A percentile compares a stretch with the other conserved stretches of the same genome.
Evolutionary conservation across 1,284 basidiomycete genomes (phyloP).

Genomic region (Phylloporus sp.): DNA sequence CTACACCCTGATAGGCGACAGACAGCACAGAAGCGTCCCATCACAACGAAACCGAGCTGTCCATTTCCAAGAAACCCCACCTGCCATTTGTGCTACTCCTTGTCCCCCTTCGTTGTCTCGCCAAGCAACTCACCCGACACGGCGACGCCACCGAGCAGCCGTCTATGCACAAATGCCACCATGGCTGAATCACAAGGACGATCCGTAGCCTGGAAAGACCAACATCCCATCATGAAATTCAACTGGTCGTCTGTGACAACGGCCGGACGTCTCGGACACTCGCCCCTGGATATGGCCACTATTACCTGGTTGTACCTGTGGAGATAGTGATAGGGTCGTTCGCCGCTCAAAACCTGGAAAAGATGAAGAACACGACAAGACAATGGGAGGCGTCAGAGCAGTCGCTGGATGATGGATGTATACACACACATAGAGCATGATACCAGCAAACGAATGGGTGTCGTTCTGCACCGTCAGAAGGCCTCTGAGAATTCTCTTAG

Average conservation of each 20-base stretch:
- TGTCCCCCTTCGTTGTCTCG: not conserved
- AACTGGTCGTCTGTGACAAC: constrained; percentile 27
- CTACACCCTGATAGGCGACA: too few species aligned
- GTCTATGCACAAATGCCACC: constrained; percentile 20
- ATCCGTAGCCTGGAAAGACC: constrained; percentile 14
- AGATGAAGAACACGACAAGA: not conserved
- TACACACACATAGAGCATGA: constrained; percentile 27
- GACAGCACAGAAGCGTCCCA: too few species aligned
- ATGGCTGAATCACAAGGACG: constrained; percentile 21
- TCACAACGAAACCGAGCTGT: too few species aligned
- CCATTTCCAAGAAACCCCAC: too few species aligned
- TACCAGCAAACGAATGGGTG: constrained; percentile 30
- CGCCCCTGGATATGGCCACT: constrained; percentile 17
- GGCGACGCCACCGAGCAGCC: constrained; percentile 14
- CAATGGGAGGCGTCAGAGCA: not conserved
- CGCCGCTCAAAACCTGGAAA: constrained; percentile 28
- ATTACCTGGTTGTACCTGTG: constrained; percentile 24
- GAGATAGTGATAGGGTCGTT: constrained; percentile 28
- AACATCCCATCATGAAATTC: constrained; percentile 26
- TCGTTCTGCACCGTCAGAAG: constrained; percentile 27
- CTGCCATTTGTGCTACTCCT: too few species aligned
- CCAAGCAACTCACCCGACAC: not conserved
- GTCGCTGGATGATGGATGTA: too few species aligned
- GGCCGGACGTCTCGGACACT: constrained; percentile 23
- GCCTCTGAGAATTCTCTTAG: not conserved